phyloP scores from a whole-genome alignment of 345 rosid genomes.

The Rhodomyrtus tomentosa region DNA sequence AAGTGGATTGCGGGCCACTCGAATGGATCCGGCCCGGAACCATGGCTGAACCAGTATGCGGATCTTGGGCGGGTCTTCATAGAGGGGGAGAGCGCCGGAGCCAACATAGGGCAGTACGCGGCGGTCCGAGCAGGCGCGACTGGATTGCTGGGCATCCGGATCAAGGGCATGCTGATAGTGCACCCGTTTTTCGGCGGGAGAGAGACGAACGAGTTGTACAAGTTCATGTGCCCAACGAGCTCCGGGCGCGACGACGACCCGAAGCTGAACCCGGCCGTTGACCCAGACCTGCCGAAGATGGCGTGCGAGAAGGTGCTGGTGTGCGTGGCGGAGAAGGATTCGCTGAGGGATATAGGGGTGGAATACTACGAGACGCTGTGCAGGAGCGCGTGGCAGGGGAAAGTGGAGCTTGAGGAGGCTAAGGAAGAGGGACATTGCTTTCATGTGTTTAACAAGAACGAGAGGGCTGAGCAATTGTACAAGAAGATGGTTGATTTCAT shows the following conservation, averaged over 20 bases:
- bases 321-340: slow-evolving; percentile 28
- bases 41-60: slow-evolving; percentile 31
- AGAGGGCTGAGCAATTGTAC: slow-evolving; percentile 15
- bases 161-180: slow-evolving; percentile 20
- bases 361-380: slow-evolving; percentile 13
- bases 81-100: slow-evolving; percentile 65
- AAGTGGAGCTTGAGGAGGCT: slow-evolving; percentile 13
- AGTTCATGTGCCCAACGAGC: slow-evolving; percentile 16
- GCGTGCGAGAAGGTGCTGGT: slow-evolving; percentile 22
- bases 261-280: slow-evolving; percentile 16
- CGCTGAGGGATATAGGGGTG: slow-evolving; percentile 18
- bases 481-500: slow-evolving; percentile 21
- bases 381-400: slow-evolving; percentile 19
- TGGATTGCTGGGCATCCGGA: slow-evolving; percentile 7
- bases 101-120: slow-evolving; percentile 33
- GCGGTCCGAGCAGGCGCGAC: slow-evolving; percentile 12
- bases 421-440: slow-evolving; percentile 27
- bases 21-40: slow-evolving; percentile 22
- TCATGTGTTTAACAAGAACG: slow-evolving; percentile 7
- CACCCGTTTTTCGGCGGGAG: slow-evolving; percentile 37
- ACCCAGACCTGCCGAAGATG: slow-evolving; percentile 16
- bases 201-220: slow-evolving; percentile 16
- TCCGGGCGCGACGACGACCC: slow-evolving; percentile 17
- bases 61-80: slow-evolving; percentile 29
- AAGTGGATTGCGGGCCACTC: slow-evolving; percentile 39